Percentiles rank a stretch among this genome's conserved stretches.
These are phyloP conservation scores for Rhodotorula sp. DNA, from an alignment of 1,284 basidiomycete species.

Conservation along the genomic window DNA sequence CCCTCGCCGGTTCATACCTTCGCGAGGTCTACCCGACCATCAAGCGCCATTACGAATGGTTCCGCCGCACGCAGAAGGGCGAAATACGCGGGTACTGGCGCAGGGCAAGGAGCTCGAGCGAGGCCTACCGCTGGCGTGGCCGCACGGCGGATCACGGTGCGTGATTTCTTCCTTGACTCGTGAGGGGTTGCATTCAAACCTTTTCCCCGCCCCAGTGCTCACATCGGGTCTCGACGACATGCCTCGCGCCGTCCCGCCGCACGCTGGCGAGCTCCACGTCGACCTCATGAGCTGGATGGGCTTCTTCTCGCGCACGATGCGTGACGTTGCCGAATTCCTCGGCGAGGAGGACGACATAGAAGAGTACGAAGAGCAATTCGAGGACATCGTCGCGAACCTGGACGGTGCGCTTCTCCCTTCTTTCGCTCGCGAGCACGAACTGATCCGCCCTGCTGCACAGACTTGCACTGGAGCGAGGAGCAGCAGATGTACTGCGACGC, in stretches of 20 bases:
- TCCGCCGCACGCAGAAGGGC: slow-evolving; percentile 85
- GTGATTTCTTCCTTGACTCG: not conserved
- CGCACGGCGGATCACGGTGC: slow-evolving; percentile 56
- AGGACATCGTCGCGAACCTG: slow-evolving; percentile 77
- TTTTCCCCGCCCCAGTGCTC: slow-evolving; percentile 69
- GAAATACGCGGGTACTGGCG: slow-evolving; percentile 88
- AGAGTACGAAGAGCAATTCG: slow-evolving; percentile 73
- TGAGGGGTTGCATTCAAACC: not conserved
- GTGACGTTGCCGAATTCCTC: slow-evolving; percentile 75
- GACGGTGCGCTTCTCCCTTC: slow-evolving; percentile 53
- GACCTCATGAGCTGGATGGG: slow-evolving; percentile 95
- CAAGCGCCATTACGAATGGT: slow-evolving; percentile 91
- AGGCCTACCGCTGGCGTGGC: slow-evolving; percentile 94
- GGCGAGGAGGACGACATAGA: slow-evolving; percentile 76
- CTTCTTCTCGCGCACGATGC: slow-evolving; percentile 87
- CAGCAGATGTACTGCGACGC: slow-evolving; percentile 90
- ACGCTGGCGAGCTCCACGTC: slow-evolving; percentile 85
- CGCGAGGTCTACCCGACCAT: slow-evolving; percentile 77
- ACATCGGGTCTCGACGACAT: slow-evolving; percentile 96
- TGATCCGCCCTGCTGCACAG: slow-evolving; percentile 46
- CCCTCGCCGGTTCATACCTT: slow-evolving; percentile 68
- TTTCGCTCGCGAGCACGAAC: not conserved
- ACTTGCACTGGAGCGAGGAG: slow-evolving; percentile 89
- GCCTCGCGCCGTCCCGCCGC: slow-evolving; percentile 75
- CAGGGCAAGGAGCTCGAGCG: slow-evolving; percentile 74